Base-by-base conservation (phyloP, 768 basidiomycete genomes). In the Leccinum aurantiacum region DNA sequence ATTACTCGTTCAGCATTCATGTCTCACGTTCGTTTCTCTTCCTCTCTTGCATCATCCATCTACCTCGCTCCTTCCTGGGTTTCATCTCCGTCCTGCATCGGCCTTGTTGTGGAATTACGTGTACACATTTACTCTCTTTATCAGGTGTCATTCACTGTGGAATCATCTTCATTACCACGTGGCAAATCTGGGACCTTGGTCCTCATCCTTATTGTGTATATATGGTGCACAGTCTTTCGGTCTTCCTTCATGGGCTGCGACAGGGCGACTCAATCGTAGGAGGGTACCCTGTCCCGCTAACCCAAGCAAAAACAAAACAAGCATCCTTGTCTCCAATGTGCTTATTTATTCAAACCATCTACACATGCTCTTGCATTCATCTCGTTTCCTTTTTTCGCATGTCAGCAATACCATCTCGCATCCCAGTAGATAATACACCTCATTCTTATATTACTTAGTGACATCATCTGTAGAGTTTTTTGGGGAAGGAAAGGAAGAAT, bases 21-120 rank as follows among this genome's bases (percentile, higher is more conserved):
- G 11, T 35, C 24, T 48, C 55, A 60, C 69, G 17, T 33, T 69
- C 64, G 4, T 66, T 66, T 22, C 9, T 33, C 55, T 15, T 57
- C 53, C 29, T 10, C 51, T 31, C 63, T 50, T 17, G 37, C 57
- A 54, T 64, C 53, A 38, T 51, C 50, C 10, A 51, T 48, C 54
- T 54, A 52, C 47, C 29, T 57, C 50, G 24, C 61, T 60, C 60
- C 22, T 55, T 69, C 49, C 58, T 46, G 53, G 68, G 33, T 57
- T 70, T 57, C 61, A 54, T 60, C 57, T 64, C 59, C 24, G 35
- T 57, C 65, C 48, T 38, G 66, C 61, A 66, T 66, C 64, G 54
- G 63, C 57, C 56, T 48, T 69, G 71, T 71, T 71, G 71, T 71
- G 72, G 72, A 69, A 71, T 66, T 71, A 74, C 59, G 62, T 71